Evolutionary conservation across 345 rosid genomes (phyloP).

Genomic region (Gossypium turneri): DNA sequence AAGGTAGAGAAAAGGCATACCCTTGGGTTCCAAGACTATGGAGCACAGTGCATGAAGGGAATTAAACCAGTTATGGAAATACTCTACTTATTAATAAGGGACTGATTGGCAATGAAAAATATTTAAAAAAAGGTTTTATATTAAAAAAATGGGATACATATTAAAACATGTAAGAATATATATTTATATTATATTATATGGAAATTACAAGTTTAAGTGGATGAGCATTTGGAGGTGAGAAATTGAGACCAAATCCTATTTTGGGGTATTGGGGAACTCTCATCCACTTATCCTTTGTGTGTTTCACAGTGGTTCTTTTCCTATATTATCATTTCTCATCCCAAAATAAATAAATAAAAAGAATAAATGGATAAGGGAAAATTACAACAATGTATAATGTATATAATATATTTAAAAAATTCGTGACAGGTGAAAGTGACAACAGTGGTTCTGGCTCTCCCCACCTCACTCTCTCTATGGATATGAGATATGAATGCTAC

Average conservation of each 20-base stretch:
- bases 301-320: conserved; percentile 33
- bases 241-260: conserved; percentile 34
- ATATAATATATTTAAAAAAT: neutral
- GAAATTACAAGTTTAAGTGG: conserved; percentile 25
- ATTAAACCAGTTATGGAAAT: neutral
- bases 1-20: conserved; percentile 5
- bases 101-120: neutral
- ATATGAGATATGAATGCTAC: too few relatives aligned
- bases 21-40: conserved; percentile 11
- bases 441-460: neutral
- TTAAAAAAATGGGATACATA: neutral
- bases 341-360: neutral
- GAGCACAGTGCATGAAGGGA: conserved; percentile 12
- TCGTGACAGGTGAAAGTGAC: neutral
- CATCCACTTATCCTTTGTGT: conserved; percentile 46
- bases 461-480: neutral
- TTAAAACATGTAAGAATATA: too few relatives aligned
- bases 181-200: too few relatives aligned
- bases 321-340: conserved; percentile 33
- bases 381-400: neutral
- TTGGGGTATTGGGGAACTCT: conserved; percentile 34
- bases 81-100: neutral
- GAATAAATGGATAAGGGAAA: neutral
- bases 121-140: neutral
- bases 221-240: conserved; percentile 61